Base-by-base conservation (phyloP, 2,329 filamentous ascomycete genomes). In the Cercospora sp. region DNA sequence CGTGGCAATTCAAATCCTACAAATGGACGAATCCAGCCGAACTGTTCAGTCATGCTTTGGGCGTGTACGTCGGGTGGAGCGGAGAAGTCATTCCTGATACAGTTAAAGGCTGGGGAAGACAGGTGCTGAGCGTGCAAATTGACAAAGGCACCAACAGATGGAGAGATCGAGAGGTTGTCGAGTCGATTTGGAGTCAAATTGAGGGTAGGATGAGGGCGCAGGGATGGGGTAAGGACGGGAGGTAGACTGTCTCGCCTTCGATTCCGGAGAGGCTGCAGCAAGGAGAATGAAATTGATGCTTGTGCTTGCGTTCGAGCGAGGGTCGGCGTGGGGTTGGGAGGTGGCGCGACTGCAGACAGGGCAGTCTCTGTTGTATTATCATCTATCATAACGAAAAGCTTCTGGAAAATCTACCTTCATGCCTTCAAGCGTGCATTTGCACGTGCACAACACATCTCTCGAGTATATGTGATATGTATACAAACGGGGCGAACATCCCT, bases 1-100 rank as follows among this genome's bases (percentile, higher is more conserved):
- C 91, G 9, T 99, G 95, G 95, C 95, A 99, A 81, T 99, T 99
- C 83, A 97, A 97, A 82, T 91, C 89, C 73, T 99, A 99, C 86
- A 97, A 97, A 81, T 99, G 95, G 93, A 90, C 90, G 73, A 90
- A 91, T 66, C 92, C 95, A 0, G 86, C 89, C 13, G 95, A 98
- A 77, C 85, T 99, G 61, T 99, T 99, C 83, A 88, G 89, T 73
- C 92, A 97, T 77, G 91, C 93, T 2, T 85, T 93, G 13, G 95
- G 95, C 66, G 84, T 99, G 61, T 97, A 92, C 77, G 89, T 99
- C 2, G 95, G 95, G 3, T 98, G 93, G 92, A 88, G 91, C 69
- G 93, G 92, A 61, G 94, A 98, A 77, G 86, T 89, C 70, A 81
- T 90, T 3, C 95, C 95, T 1, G 87, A 91, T 64, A 90, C 88